Evolutionary conservation across 345 rosid genomes (phyloP).

Genomic region (Lepidium sativum): DNA sequence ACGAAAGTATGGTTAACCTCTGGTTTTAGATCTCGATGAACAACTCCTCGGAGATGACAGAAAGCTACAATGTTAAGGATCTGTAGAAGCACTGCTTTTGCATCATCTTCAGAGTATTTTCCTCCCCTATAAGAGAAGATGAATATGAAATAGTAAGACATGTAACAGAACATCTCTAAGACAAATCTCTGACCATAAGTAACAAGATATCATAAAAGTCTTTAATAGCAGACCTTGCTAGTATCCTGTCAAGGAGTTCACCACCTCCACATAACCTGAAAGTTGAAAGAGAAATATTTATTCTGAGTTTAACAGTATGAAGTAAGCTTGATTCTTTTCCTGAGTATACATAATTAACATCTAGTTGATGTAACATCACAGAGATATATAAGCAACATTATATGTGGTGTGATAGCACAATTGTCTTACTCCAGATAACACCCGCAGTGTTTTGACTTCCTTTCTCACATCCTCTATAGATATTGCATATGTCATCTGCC

Average conservation of each 20-base stretch:
- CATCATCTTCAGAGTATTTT: slow-evolving; percentile 93
- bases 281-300: not conserved
- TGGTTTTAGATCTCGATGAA: slow-evolving; percentile 96
- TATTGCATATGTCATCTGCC: slow-evolving; percentile 95
- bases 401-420: not conserved
- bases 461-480: slow-evolving; percentile 97
- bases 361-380: not conserved
- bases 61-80: slow-evolving; percentile 82
- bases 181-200: not conserved
- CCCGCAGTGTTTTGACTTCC: slow-evolving; percentile 85
- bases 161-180: not conserved
- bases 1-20: slow-evolving; percentile 48
- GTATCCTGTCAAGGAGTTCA: slow-evolving; percentile 91
- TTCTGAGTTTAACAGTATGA: not conserved
- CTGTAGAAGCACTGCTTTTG: slow-evolving; percentile 80
- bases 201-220: not conserved
- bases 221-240: slow-evolving; percentile 51
- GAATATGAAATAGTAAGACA: slow-evolving; percentile 19
- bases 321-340: not conserved
- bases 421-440: slow-evolving; percentile 81
- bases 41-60: slow-evolving; percentile 98
- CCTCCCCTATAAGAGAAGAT: slow-evolving; percentile 61
- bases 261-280: slow-evolving; percentile 99
- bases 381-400: not conserved
- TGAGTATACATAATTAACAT: not conserved